Base-by-base conservation (phyloP, 179 eudicot genomes). In the Drosera spatulata region DNA sequence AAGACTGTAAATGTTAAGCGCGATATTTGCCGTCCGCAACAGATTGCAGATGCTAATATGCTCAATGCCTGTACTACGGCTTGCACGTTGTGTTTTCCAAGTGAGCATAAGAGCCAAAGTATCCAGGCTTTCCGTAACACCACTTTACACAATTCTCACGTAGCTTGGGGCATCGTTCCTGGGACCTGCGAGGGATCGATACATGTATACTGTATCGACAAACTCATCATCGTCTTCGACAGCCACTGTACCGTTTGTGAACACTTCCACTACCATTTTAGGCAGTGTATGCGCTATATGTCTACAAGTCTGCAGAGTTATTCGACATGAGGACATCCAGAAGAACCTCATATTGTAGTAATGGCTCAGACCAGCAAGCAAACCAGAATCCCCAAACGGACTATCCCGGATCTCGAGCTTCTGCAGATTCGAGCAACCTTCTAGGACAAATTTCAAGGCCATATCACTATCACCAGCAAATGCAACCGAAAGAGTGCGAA, bases 371-470 rank as follows among this genome's bases (percentile, higher is more conserved):
- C 93, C 96, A 49, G 95, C 75, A 9, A 52, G 78, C 60, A 91
- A 66, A 14, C 85, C 93, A 1, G 82, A 48, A 70, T 91, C 82
- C 41, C 96, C 96, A 74, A 74, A 91, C 4, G 96, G 98, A 65
- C 98, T 70, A 77, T 91, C 98, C 61, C 96, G 77, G 46, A 88
- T 88, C 90, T 89, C 98, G 4, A 91, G 90, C 73, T 91, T 91
- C 75, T 77, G 85, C 81, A 91, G 69, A 51, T 73, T 91, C 11
- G 86, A 69, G 72, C 98, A 91, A 2, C 98, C 98, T 71, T 86
- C 88, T 0, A 89, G 78, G 57, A 91, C 86, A 69, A 75, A 79
- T 76, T 81, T 82, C 66, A 91, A 66, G 5, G 93, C 98, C 80
- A 74, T 69, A 58, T 91, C 98, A 11, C 82, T 79, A n/a, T 85